Evolutionary conservation across 2,329 filamentous ascomycete species (phyloP), one percentile per base, ranked within the genome.

Genomic region (Talaromyces albobiverticillius): DNA sequence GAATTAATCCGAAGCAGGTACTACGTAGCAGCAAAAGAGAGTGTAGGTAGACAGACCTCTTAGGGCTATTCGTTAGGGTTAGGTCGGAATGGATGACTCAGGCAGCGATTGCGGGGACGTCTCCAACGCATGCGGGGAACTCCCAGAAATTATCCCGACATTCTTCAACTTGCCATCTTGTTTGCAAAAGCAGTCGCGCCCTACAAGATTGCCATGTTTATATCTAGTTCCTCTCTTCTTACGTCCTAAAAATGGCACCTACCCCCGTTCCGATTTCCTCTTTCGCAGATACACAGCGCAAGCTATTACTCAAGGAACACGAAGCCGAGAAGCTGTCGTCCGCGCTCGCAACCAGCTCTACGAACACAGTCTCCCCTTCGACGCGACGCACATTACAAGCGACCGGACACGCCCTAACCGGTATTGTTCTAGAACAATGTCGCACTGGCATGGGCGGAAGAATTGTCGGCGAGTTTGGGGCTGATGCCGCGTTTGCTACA

Each of bases 361-460:
- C 70, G 8, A 67, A 70, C 22, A 67, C 71, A 2, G 69, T 71
- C 22, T 75, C 74, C 0, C 71, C 74, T 1, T 61, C 72, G 2
- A 75, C 74, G 3, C 65, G 75, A 4, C 70, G 74, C 38, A 72
- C 71, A 4, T 61, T 77, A 14, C 71, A 75, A 63, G 70, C 71
- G 14, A 69, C 70, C 0, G 72, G 72, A 10, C 66, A 73, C 57
- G 72, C 72, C 0, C 50, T 75, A 3, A 74, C 69, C 1, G 72
- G 71, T 0, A 82, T 97, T 8, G 76, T 82, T 29, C 76, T 95
- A 31, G 77, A 81, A 10, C 86, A 88, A 16, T 88, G 89, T 67
- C 86, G 92, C 26, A 99, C 94, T 0, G 94, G 94, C 0, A 79
- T 96, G 34, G 94, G 92, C 14, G 94, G 94, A n/a, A 89, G 90